These are phyloP conservation scores for Prunus yedoensis DNA, from an alignment of 331 rosid species.

Conservation along the genomic window DNA sequence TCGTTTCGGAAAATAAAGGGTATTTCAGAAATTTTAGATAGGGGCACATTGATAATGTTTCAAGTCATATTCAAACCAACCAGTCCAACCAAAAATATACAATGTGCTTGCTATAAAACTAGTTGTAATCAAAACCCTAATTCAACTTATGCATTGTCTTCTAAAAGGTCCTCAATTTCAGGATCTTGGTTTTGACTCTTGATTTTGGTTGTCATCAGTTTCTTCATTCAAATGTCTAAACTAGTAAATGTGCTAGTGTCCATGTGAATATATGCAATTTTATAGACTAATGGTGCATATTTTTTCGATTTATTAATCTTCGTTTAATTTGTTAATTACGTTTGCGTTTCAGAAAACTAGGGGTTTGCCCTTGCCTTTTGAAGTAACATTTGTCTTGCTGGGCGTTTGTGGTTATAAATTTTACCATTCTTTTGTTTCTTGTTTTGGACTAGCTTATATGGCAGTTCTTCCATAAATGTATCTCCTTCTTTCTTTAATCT, in stretches of 20 bases:
- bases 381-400: conserved; percentile 28
- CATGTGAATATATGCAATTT: conserved; percentile 26
- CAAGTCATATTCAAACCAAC: conserved; percentile 15
- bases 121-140: conserved; percentile 7
- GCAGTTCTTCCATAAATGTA: conserved; percentile 27
- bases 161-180: conserved; percentile 43
- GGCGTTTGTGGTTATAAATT: conserved; percentile 24
- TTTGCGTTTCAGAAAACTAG: conserved; percentile 34
- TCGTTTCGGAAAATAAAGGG: not conserved
- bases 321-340: not conserved
- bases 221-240: conserved; percentile 15
- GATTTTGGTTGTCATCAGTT: conserved; percentile 13
- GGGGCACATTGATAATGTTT: conserved; percentile 15
- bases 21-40: not conserved
- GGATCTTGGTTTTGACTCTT: conserved; percentile 48
- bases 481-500: conserved; percentile 23
- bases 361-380: conserved; percentile 26
- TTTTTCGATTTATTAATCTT: conserved; percentile 13
- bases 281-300: conserved; percentile 25
- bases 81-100: not conserved
- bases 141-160: conserved; percentile 23
- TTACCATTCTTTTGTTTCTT: conserved; percentile 38
- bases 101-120: conserved; percentile 11
- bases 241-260: conserved; percentile 17
- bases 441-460: conserved; percentile 37